Percentiles rank a stretch among this genome's conserved stretches.
Evolutionary conservation across 768 basidiomycete genomes (phyloP).

Genomic region (Boletales sp.): DNA sequence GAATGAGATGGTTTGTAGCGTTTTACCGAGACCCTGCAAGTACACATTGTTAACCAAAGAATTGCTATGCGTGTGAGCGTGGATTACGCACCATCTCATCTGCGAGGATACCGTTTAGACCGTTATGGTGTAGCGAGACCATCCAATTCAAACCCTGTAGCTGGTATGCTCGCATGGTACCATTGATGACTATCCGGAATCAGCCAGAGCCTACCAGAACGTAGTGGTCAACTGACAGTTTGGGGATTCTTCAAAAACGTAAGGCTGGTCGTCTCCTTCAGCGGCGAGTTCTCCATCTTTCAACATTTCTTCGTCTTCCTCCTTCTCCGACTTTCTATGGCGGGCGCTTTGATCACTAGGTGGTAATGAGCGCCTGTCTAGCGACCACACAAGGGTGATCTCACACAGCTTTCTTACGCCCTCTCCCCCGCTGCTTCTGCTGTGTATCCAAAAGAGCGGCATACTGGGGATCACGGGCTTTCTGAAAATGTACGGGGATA

Average conservation of each 20-base stretch:
- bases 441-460: conserved; percentile 86
- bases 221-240: conserved; percentile 53
- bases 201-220: neutral
- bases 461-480: conserved; percentile 89
- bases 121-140: conserved; percentile 94
- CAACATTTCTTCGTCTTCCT: conserved; percentile 94
- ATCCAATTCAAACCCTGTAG: conserved; percentile 97
- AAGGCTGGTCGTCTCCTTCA: conserved; percentile 85
- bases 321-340: conserved; percentile 95
- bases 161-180: conserved; percentile 91
- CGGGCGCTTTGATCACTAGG: conserved; percentile 71
- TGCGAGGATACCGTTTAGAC: conserved; percentile 93
- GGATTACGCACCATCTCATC: conserved; percentile 78
- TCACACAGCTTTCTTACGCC: conserved; percentile 77
- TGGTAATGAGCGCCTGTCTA: conserved; percentile 3
- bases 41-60: neutral
- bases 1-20: conserved; percentile 96
- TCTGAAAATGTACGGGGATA: conserved; percentile 38
- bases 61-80: neutral
- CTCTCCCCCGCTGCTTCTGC: conserved; percentile 79
- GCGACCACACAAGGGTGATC: conserved; percentile 15
- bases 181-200: conserved; percentile 67
- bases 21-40: conserved; percentile 90
- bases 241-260: conserved; percentile 92
- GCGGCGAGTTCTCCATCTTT: conserved; percentile 80